These are phyloP conservation scores for Gaultheria prostrata DNA, from an alignment of 148 eudicot genomes.

Conservation along the genomic window DNA sequence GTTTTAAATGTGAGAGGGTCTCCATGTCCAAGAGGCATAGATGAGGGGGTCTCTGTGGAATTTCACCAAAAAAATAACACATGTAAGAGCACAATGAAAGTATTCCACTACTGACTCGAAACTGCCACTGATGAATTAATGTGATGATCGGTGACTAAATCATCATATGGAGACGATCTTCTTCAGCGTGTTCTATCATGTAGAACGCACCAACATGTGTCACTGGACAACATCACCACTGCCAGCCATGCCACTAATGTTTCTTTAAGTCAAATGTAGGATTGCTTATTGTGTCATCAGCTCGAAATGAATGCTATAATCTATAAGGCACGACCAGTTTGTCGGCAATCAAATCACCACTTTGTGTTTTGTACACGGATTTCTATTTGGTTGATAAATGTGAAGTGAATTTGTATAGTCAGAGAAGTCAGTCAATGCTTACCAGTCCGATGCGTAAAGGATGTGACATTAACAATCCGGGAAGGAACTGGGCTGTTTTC, in stretches of 20 bases:
- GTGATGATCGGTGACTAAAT: not conserved
- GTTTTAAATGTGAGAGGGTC: no score
- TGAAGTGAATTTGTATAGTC: not conserved
- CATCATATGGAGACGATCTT: not conserved
- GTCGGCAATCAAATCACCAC: not conserved
- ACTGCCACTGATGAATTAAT: not conserved
- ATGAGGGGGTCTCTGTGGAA: no score
- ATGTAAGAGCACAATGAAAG: not conserved
- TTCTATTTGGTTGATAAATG: not conserved
- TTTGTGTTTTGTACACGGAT: not conserved
- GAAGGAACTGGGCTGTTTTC: conserved; percentile 73
- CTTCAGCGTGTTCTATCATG: not conserved
- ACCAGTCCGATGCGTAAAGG: conserved; percentile 89
- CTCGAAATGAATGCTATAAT: not conserved
- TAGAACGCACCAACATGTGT: not conserved
- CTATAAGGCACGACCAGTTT: not conserved
- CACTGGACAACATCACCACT: not conserved
- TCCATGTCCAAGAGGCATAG: no score
- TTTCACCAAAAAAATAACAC: not conserved
- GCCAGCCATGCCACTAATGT: conserved; percentile 4
- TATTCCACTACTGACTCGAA: not conserved
- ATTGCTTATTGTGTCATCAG: not conserved
- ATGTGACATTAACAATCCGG: conserved; percentile 80
- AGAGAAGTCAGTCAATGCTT: conserved; percentile 21
- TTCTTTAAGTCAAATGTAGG: not conserved